A percentile compares a stretch with the other conserved stretches of the same genome.
These are phyloP conservation scores for Petasospora rhodanensis DNA, from an alignment of 1,139 yeast genomes.

Conservation along the genomic window DNA sequence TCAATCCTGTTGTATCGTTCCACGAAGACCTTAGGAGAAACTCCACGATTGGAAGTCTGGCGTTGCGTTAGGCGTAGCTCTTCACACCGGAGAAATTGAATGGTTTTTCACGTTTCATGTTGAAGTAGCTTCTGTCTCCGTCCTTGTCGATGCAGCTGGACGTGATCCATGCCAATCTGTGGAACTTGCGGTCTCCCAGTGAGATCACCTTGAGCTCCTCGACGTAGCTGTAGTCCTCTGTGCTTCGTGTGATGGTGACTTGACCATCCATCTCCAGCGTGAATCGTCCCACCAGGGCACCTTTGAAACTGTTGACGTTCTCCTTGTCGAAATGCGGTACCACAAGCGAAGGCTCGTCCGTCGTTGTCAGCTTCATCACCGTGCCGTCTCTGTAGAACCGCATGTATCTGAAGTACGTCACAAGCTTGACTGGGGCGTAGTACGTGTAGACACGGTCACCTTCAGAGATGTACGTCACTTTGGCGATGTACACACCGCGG, in stretches of 20 bases:
- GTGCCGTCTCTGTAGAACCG: constrained; percentile 79
- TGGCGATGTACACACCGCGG: constrained; percentile 81
- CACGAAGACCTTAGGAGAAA: constrained; percentile 1
- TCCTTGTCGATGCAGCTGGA: constrained; percentile 56
- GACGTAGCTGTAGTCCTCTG: constrained; percentile 55
- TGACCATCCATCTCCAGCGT: constrained; percentile 50
- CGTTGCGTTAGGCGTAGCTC: constrained; percentile 29
- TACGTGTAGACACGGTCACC: constrained; percentile 68
- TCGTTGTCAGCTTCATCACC: constrained; percentile 60
- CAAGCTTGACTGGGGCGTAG: constrained; percentile 73
- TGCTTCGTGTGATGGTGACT: constrained; percentile 56
- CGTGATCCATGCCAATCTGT: constrained; percentile 62
- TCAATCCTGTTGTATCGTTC: constrained; percentile 2
- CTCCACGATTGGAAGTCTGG: background rate
- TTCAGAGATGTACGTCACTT: constrained; percentile 76
- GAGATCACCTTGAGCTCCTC: constrained; percentile 56
- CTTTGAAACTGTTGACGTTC: constrained; percentile 26
- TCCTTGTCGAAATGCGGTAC: constrained; percentile 48
- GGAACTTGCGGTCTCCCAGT: constrained; percentile 55
- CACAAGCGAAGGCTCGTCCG: constrained; percentile 59
- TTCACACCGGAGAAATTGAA: constrained; percentile 66
- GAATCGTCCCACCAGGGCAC: constrained; percentile 46
- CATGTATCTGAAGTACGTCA: constrained; percentile 82
- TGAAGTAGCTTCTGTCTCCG: constrained; percentile 50
- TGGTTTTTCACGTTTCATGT: constrained; percentile 67